A percentile compares a stretch with the other conserved stretches of the same genome.
phyloP scores from a whole-genome alignment of 179 eudicot species.

The Spergularia azorica region DNA sequence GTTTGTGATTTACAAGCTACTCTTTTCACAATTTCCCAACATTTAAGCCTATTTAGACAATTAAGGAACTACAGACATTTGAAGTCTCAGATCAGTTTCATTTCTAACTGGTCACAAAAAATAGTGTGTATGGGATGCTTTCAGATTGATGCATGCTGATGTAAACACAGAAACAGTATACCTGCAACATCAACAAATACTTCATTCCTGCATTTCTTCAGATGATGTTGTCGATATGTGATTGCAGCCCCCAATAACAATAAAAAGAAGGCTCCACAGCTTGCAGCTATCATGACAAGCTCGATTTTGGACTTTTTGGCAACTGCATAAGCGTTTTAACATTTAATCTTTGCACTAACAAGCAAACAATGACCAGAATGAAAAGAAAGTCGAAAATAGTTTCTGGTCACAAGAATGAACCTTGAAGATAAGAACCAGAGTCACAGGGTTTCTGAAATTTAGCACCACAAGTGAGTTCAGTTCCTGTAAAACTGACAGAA shows the following conservation, averaged over 20 bases:
- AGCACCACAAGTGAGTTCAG: constrained; percentile 66
- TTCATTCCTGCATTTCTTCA: constrained; percentile 46
- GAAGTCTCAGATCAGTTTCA: too few relatives aligned
- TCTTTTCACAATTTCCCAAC: too few relatives aligned
- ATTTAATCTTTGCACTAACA: constrained; percentile 15
- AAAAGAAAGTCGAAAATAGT: neutral
- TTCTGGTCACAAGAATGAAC: constrained; percentile 28
- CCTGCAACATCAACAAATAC: constrained; percentile 83
- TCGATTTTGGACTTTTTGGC: constrained; percentile 55
- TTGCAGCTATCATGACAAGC: constrained; percentile 52
- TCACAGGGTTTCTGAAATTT: constrained; percentile 69
- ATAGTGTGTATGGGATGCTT: neutral
- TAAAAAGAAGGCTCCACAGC: constrained; percentile 63
- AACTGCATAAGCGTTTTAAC: constrained; percentile 36
- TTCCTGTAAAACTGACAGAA: constrained; percentile 76
- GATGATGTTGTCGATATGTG: constrained; percentile 41
- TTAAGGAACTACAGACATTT: neutral
- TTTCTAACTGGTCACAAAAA: neutral
- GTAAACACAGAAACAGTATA: constrained; percentile 24
- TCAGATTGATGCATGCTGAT: constrained; percentile 17
- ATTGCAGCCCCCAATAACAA: constrained; percentile 65
- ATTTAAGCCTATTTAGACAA: too few relatives aligned
- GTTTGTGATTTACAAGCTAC: too few relatives aligned
- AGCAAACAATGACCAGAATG: neutral
- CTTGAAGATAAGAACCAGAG: constrained; percentile 55